Evolutionary conservation across 2,329 filamentous ascomycete species (phyloP), one percentile per base, ranked within the genome.

Genomic region (Aureobasidium namibiae): DNA sequence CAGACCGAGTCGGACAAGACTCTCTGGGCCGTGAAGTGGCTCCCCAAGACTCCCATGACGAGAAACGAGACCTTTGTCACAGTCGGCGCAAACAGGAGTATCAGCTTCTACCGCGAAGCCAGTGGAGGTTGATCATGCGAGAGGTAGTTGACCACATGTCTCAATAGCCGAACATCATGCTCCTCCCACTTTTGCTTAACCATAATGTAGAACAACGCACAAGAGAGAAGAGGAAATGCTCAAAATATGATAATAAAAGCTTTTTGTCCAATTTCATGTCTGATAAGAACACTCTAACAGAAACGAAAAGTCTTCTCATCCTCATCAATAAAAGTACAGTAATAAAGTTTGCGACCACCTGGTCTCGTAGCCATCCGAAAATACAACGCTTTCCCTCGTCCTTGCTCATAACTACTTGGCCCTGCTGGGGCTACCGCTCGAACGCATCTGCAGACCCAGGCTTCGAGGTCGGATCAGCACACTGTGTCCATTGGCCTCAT

Each of bases 1-100:
- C 90, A 96, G 70, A 92, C 87, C 60, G 92, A 97, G 76, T 91
- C 89, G 6, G 92, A 92, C 63, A 88, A 89, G 73, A 82, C 86
- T 0, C 70, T 97, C 2, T 96, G 92, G 88, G 83, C 84, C 58
- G 89, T 92, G 29, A 87, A 84, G 68, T 95, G 90, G 90, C 73
- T 95, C 61, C 88, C 88, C 11, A 91, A 88, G 75, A 65, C 66
- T n/a, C 73, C 74, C 4, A 67, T 61, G 44, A 81, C 82, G 36
- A 62, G 79, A 72, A 83, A 80, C 63, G 88, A 83, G 72, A 82
- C 82, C 71, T 95, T 95, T 74, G 89, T 86, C 64, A 89, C 88
- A 0, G 89, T 85, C 16, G 90, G 90, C 1, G 87, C 87, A 33
- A 89, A 87, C 70, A 78, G 83, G 68, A 89, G 85, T 70, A 78